Evolutionary conservation across 352 stramenopile species (phyloP).

Genomic region (Aphanomyces astaci): DNA sequence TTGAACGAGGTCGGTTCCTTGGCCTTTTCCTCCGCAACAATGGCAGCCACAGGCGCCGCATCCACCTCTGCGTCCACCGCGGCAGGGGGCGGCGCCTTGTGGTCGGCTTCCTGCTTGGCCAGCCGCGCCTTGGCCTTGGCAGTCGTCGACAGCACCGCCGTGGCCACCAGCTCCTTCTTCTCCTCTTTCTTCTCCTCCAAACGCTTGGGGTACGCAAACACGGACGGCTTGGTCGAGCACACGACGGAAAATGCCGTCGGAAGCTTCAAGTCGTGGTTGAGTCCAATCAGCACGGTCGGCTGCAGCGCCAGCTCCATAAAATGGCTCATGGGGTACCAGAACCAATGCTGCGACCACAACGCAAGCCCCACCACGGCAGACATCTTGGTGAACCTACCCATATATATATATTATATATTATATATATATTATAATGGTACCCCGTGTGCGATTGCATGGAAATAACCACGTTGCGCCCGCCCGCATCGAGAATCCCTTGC

Average conservation of each 20-base stretch:
- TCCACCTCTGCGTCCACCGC: conserved; percentile 40
- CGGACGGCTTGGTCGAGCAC: conserved; percentile 92
- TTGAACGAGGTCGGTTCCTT: conserved; percentile 92
- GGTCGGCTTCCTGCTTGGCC: conserved; percentile 88
- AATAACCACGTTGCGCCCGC: conserved; percentile 95
- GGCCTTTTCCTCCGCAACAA: conserved; percentile 39
- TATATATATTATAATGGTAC: too few relatives aligned
- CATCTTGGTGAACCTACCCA: conserved; percentile 92
- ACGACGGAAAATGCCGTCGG: conserved; percentile 90
- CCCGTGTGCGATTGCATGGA: conserved; percentile 93
- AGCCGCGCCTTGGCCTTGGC: conserved; percentile 92
- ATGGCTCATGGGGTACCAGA: conserved; percentile 99
- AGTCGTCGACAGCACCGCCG: conserved; percentile 95
- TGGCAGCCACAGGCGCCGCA: conserved; percentile 34
- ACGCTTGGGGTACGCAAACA: conserved; percentile 97
- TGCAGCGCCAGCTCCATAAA: conserved; percentile 96
- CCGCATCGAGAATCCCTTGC: conserved; percentile 95
- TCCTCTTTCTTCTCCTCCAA: conserved; percentile 99
- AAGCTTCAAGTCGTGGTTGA: conserved; percentile 98
- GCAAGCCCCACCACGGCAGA: conserved; percentile 92
- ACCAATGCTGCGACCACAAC: conserved; percentile 98
- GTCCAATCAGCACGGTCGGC: conserved; percentile 92
- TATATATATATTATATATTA: too few relatives aligned
- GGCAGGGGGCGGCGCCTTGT: conserved; percentile 49
- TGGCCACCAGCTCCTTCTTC: conserved; percentile 97